Percentiles rank a stretch among this genome's conserved stretches.
Evolutionary conservation across 768 basidiomycete genomes (phyloP).

Genomic region (Hemileccinum impolitum): DNA sequence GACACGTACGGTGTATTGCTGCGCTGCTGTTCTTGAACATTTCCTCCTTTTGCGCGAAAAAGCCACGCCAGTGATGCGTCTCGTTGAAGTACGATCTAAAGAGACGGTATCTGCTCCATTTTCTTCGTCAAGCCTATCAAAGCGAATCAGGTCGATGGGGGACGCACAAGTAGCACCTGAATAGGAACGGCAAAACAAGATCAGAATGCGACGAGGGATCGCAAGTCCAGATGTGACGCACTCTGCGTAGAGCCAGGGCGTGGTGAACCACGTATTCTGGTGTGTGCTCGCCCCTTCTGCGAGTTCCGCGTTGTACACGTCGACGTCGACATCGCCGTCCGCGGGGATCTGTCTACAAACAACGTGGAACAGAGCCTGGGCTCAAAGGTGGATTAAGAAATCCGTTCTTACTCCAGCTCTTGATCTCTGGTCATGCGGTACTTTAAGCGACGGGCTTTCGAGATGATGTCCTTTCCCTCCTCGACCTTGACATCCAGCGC

Average conservation of each 20-base stretch:
- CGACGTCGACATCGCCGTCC: conserved; percentile 69
- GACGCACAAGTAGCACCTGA: conserved; percentile 71
- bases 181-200: not conserved
- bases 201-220: conserved; percentile 1
- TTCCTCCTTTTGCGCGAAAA: conserved; percentile 66
- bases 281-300: conserved; percentile 40
- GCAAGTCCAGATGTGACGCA: conserved; percentile 38
- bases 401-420: conserved; percentile 52
- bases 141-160: not conserved
- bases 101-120: conserved; percentile 66
- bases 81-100: conserved; percentile 68
- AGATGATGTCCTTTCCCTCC: conserved; percentile 81
- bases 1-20: conserved; percentile 70
- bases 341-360: conserved; percentile 57
- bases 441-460: conserved; percentile 72
- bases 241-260: conserved; percentile 97
- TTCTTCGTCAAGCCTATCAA: not conserved
- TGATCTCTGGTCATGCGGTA: conserved; percentile 85
- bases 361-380: not conserved
- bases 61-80: conserved; percentile 65
- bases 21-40: conserved; percentile 76
- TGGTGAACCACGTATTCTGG: conserved; percentile 81
- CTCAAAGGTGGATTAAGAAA: too few species aligned
- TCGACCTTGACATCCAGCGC: conserved; percentile 43
- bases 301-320: conserved; percentile 78